phyloP scores from a whole-genome alignment of 176 grass and related monocot genomes.

The Thinopyrum elongatum region DNA sequence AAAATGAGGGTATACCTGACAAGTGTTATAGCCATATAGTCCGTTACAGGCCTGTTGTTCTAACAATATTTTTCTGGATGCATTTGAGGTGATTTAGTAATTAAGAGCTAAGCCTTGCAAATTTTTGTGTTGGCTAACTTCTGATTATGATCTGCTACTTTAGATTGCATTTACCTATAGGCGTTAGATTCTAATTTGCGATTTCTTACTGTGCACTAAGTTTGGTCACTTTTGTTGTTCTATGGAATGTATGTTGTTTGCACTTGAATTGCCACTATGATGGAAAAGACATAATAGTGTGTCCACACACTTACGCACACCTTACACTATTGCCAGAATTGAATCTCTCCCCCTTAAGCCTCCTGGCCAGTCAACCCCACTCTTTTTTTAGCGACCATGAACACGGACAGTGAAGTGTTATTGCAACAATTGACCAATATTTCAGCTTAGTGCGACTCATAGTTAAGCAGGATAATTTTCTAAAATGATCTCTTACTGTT shows the following conservation, averaged over 20 bases:
- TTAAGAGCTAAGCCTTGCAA: neutral
- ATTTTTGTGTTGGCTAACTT: neutral
- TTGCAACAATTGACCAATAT: neutral
- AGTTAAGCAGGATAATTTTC: conserved; percentile 4
- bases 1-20: neutral
- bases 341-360: conserved; percentile 15
- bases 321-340: neutral
- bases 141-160: neutral
- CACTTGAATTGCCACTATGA: conserved; percentile 8
- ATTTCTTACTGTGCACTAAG: neutral
- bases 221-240: neutral
- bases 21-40: neutral
- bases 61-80: neutral
- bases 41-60: neutral
- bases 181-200: neutral
- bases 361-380: conserved; percentile 2
- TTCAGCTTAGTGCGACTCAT: neutral
- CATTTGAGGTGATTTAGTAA: neutral
- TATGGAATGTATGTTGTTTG: conserved; percentile 2
- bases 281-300: neutral
- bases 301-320: neutral
- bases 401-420: neutral
- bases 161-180: conserved; percentile 4
- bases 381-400: neutral
- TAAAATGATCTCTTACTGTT: neutral